Base-by-base conservation (phyloP, 2,329 filamentous ascomycete species). In the Pseudopyrenochaeta lycopersici region DNA sequence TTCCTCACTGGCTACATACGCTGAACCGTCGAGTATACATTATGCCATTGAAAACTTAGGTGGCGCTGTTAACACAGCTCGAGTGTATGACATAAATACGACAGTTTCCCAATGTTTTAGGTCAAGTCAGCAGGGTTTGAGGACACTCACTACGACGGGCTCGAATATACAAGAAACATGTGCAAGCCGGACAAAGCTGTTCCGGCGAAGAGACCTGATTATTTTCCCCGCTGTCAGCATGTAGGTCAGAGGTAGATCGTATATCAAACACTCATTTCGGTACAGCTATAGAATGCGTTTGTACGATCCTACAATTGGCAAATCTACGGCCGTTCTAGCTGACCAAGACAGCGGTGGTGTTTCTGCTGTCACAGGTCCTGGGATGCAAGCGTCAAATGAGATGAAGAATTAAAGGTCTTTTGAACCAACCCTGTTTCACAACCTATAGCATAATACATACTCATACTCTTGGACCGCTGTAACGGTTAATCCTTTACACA, bases 71-170 rank as follows among this genome's bases (percentile, higher is more conserved):
- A 15, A 15, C 33, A 3, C 6, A 40, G 30, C 31, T 35, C 35
- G 15, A 15, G 35, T 23, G 45, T 39, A 30, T 20, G 29, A 21
- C 33, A 29, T 31, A 10, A n/a, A 7, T 18, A 23, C 14, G n/a
- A 17, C 14, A 20, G 30, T 23, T 49, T 44, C 31, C 40, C 32
- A 44, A 21, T n/a, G 33, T 51, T 51, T 45, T 40, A 51, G 33
- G 33, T 45, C 11, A 7, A 15, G 41, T 44, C 48, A 51, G 40
- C 31, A 39, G 47, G 23, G 40, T 29, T 46, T 29, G 23, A 17
- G n/a, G 4, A 17, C 17, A 14, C 17, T n/a, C 17, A 17, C 3
- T 10, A 5, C 15, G 17, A 30, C 33, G 29, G n/a, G 33, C 40
- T 45, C 36, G 39, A 17, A 40, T 40, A 42, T 42, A 42, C 23